Evolutionary conservation across 306 rosid genomes (phyloP).

Genomic region (Lathyrus sativus): DNA sequence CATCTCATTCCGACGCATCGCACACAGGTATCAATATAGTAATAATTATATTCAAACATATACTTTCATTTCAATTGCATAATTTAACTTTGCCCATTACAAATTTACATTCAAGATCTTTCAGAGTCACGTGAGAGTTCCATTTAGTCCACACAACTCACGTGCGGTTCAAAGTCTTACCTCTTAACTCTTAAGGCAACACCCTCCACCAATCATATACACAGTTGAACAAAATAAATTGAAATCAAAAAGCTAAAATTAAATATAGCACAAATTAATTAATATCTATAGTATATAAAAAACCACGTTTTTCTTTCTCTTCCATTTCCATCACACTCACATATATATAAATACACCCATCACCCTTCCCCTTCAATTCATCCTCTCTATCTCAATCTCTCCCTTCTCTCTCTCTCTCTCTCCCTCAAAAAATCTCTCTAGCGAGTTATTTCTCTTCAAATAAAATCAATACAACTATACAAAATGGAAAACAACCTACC

Average conservation of each 20-base stretch:
- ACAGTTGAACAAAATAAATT: neutral
- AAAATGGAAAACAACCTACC: constrained; percentile 56
- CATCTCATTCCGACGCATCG: no score
- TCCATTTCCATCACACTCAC: constrained; percentile 24
- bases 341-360: constrained; percentile 44
- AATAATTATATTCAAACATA: no score
- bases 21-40: no score
- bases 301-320: constrained; percentile 36
- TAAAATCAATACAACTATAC: neutral
- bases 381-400: constrained; percentile 22
- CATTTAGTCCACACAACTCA: neutral
- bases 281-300: neutral
- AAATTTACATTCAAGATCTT: neutral
- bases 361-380: constrained; percentile 30
- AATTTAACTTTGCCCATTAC: neutral
- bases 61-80: neutral
- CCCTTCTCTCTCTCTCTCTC: neutral
- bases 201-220: constrained; percentile 36
- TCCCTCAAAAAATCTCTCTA: neutral
- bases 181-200: constrained; percentile 30
- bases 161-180: constrained; percentile 13
- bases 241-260: no score
- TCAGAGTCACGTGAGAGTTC: constrained; percentile 2
- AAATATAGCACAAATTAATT: no score
- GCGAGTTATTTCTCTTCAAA: constrained; percentile 10